Base-by-base conservation (phyloP, 2,329 filamentous ascomycete genomes). In the Ceratocystis lukuohia region DNA sequence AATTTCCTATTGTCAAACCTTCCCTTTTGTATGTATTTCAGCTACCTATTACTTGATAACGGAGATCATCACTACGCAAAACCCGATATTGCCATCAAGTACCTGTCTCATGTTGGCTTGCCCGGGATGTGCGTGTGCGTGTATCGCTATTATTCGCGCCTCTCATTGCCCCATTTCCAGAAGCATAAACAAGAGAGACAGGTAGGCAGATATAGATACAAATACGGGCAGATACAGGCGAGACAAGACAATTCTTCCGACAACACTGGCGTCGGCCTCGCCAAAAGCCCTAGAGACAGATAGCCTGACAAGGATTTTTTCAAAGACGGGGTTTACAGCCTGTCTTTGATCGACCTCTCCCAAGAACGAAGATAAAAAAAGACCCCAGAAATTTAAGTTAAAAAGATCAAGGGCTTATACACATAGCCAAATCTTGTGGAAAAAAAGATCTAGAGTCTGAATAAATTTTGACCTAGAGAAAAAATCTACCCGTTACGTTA, bases 401-500 rank as follows among this genome's bases (percentile, higher is more conserved):
- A 41, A 56, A 59, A 33, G 46, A 56, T 22, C 25, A 53, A 62
- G 45, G 37, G 45, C 61, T 61, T 68, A 50, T 64, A 63, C 45
- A 68, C 62, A 61, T 41, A 33, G 3, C 41, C 20, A 48, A 20
- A 48, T 62, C 48, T 65, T 48, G 59, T 44, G 44, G 61, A 46
- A 56, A 65, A 28, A 53, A 65, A 41, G 57, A 64, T 68, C 48
- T 66, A 66, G 64, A 64, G 56, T 68, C 66, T 64, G 64, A 68
- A 68, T 64, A 41, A 66, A 65, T 66, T 66, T 68, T 68, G 66
- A 68, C 66, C 61, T 68, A 68, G 45, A 57, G 33, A 41, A 41
- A 10, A 20, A 68, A 48, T 68, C 59, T 68, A 68, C 64, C 66
- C 66, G 50, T 68, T 65, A 68, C 61, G 63, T 68, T 66, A 68